Base-by-base conservation (phyloP, 352 stramenopile species). In the Phytopythium mirpurense region DNA sequence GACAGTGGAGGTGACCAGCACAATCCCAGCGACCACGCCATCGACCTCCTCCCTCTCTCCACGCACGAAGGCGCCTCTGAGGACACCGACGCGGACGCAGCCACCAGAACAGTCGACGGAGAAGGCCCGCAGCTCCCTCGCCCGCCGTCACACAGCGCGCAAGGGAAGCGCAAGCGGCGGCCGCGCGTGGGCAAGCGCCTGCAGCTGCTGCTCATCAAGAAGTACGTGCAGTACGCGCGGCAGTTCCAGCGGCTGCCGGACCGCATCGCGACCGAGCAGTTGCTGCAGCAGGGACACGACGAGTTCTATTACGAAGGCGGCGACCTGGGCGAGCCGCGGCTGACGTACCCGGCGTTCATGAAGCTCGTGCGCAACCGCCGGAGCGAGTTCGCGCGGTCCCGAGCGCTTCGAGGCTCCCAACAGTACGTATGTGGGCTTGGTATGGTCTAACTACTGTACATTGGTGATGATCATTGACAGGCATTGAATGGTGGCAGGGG, bases 221-320 rank as follows among this genome's bases (percentile, higher is more conserved):
- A 84, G 44, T 89, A 87, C 51, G 73, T 89, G 36, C 51, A 74
- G 27, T 75, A 68, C 31, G 75, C 70, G n/a, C 85, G 78, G 49
- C 61, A 84, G 34, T 60, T 79, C 12, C 57, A 58, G 21, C 60
- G 65, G 5, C 43, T 86, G 24, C 78, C 78, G 24, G 72, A 78
- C 42, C 63, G 73, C 4, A 26, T 59, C 16, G 72, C 61, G 27
- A 89, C 78, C 10, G 75, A 87, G 59, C 75, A 83, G 34, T 38
- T 89, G 35, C 64, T 87, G n/a, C 67, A 81, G 37, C 68, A 86
- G 21, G 78, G 64, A 5, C 86, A 87, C 54, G 75, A 84, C 57
- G 75, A 86, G 66, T 89, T 84, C 49, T 84, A 82, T 50, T 77
- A 83, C 46, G 68, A 81, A 40, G 75, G 75, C 38, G 78, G 78